Evolutionary conservation across 441 rosid genomes (phyloP).

Genomic region (Brassica balearica): DNA sequence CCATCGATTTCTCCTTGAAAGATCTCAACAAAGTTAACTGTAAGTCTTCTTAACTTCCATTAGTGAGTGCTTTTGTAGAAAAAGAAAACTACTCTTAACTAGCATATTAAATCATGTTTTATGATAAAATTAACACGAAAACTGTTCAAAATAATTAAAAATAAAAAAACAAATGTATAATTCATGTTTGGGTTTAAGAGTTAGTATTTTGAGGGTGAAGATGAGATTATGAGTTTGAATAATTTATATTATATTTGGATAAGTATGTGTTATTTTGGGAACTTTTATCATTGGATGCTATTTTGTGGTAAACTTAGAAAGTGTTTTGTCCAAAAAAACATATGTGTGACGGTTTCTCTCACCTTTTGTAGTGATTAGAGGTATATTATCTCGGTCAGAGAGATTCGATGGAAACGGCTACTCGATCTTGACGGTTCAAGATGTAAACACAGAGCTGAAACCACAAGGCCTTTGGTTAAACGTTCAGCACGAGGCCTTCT

Average conservation of each 20-base stretch:
- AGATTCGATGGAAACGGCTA: conserved; percentile 48
- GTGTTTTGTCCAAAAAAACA: too few species aligned
- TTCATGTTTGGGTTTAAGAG: neutral
- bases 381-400: conserved; percentile 58
- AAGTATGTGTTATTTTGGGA: too few species aligned
- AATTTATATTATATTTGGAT: neutral
- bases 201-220: neutral
- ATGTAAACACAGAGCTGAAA: conserved; percentile 38
- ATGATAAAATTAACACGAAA: neutral
- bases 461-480: conserved; percentile 77
- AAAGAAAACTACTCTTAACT: neutral
- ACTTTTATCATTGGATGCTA: too few species aligned
- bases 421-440: conserved; percentile 52
- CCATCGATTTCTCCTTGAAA: conserved; percentile 64
- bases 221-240: neutral
- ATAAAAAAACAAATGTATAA: neutral
- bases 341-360: too few species aligned
- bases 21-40: conserved; percentile 47
- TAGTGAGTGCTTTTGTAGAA: neutral
- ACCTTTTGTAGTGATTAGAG: conserved; percentile 58
- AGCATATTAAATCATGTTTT: neutral
- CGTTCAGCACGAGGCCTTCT: conserved; percentile 82
- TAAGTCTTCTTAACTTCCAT: conserved; percentile 46
- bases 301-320: too few species aligned
- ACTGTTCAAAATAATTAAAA: too few species aligned